phyloP scores from a whole-genome alignment of 2,329 filamentous ascomycete species.

The Cladosporium colombiae region DNA sequence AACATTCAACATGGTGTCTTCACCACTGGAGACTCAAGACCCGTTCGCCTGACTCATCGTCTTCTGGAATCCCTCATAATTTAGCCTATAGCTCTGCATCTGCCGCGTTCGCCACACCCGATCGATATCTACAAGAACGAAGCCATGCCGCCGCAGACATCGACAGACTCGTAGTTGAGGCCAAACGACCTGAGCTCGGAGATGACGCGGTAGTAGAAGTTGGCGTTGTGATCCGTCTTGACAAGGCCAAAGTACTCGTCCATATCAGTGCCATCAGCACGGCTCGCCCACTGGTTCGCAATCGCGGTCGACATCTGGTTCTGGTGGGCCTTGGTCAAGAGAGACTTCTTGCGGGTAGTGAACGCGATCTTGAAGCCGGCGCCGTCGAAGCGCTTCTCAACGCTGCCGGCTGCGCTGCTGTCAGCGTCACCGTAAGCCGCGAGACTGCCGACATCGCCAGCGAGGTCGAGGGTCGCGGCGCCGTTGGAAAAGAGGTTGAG shows the following conservation, averaged over 20 bases:
- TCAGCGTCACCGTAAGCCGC: too few species aligned
- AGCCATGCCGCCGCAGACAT: neutral
- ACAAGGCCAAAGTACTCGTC: neutral
- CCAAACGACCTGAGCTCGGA: neutral
- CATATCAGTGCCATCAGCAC: neutral
- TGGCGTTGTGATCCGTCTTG: neutral
- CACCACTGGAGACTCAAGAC: neutral
- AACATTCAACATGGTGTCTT: neutral
- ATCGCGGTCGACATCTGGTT: neutral
- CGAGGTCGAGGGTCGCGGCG: too few species aligned
- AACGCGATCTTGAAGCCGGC: too few species aligned
- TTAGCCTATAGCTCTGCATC: neutral
- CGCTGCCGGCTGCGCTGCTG: too few species aligned
- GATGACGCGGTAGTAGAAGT: neutral
- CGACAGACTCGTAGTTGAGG: neutral
- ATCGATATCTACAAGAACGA: neutral
- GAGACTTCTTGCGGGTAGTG: neutral
- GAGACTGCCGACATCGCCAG: too few species aligned
- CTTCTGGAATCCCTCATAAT: neutral
- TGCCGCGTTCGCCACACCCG: neutral
- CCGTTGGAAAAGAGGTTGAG: too few species aligned
- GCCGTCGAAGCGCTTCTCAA: too few species aligned
- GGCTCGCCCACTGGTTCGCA: neutral
- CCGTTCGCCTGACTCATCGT: neutral
- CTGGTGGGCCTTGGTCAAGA: neutral